These are phyloP conservation scores for Neohortaea acidophila DNA, from an alignment of 495 filamentous ascomycete species.

Conservation along the genomic window DNA sequence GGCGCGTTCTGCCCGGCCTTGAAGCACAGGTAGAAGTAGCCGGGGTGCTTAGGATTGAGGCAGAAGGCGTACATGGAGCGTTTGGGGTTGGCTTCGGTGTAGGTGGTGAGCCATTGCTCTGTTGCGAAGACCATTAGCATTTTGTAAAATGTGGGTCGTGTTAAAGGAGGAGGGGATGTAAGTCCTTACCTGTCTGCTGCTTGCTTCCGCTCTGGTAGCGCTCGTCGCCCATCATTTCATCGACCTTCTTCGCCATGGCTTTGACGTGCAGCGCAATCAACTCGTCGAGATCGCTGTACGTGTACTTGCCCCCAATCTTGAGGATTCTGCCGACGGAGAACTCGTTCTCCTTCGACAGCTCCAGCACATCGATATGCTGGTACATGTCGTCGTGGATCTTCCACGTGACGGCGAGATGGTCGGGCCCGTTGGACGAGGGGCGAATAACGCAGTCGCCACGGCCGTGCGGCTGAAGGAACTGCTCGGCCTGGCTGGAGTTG, in stretches of 20 bases:
- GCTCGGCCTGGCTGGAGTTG: conserved; percentile 83
- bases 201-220: conserved; percentile 73
- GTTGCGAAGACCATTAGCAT: conserved; percentile 6
- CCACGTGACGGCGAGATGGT: conserved; percentile 94
- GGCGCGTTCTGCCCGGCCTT: conserved; percentile 64
- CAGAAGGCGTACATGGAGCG: conserved; percentile 90
- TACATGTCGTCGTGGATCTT: conserved; percentile 91
- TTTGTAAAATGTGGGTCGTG: background rate
- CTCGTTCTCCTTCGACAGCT: conserved; percentile 90
- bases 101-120: conserved; percentile 93
- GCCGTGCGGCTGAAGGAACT: conserved; percentile 72
- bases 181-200: conserved; percentile 63
- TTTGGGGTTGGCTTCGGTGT: conserved; percentile 88
- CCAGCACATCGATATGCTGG: conserved; percentile 93
- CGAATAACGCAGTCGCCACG: conserved; percentile 87
- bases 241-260: conserved; percentile 93
- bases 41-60: conserved; percentile 76
- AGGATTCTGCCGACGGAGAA: conserved; percentile 77
- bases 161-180: background rate
- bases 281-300: conserved; percentile 90
- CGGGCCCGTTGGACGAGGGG: conserved; percentile 80
- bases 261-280: conserved; percentile 93
- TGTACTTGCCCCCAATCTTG: conserved; percentile 72
- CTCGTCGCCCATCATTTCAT: conserved; percentile 84
- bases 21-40: conserved; percentile 91